Conservation (phyloP, 2,329 filamentous ascomycete genomes). For the Botrytis cinerea region DNA sequence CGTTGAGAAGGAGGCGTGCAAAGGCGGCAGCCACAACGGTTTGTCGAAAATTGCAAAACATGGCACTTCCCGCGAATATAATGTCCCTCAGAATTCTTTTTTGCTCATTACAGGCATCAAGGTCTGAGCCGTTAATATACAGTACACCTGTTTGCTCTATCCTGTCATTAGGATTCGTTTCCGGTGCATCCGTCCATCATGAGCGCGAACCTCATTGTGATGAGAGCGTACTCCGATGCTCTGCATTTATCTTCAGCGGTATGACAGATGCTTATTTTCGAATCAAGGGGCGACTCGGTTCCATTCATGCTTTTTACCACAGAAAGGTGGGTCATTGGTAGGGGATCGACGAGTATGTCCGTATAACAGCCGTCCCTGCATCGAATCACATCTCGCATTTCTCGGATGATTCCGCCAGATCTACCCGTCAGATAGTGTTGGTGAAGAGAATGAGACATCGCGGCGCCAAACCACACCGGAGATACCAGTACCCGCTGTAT, state of each 20-base stretch:
- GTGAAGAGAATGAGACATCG: not conserved
- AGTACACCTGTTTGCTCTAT: conserved; percentile 2
- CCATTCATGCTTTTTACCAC: not conserved
- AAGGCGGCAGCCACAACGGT: conserved; percentile 11
- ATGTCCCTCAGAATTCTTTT: not conserved
- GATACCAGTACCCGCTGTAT: not conserved
- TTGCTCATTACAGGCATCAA: not conserved
- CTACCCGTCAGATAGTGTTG: not conserved
- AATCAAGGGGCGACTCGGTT: not conserved
- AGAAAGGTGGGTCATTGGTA: not conserved
- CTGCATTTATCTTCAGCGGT: not conserved
- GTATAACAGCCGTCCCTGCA: not conserved
- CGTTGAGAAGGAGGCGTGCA: not conserved
- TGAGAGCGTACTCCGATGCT: not conserved
- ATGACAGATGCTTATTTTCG: not conserved
- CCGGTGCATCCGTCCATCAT: not conserved
- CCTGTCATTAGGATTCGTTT: not conserved
- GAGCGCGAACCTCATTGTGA: not conserved
- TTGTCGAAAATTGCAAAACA: not conserved
- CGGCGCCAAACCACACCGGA: not conserved
- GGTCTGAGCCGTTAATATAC: not conserved
- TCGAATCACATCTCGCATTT: not conserved
- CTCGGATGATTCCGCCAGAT: not conserved
- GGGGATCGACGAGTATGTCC: not conserved
- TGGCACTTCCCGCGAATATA: not conserved